A percentile compares a stretch with the other conserved stretches of the same genome.
Conservation (phyloP, 768 basidiomycete species). For the Tulasnella calospora region DNA sequence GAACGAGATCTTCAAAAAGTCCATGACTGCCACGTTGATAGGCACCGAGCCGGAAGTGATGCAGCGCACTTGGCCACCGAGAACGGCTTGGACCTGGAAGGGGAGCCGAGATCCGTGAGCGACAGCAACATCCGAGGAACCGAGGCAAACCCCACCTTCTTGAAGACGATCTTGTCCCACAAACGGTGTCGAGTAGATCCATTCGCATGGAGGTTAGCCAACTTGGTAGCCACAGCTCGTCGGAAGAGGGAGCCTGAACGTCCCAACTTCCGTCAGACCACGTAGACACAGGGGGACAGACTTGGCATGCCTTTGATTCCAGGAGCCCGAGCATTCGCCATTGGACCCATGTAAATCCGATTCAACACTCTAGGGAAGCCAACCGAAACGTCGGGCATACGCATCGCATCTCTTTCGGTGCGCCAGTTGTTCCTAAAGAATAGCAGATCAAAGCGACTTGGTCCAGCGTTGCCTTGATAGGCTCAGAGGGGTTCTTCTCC, state of each 20-base stretch:
- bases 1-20: slow-evolving; percentile 83
- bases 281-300: neutral
- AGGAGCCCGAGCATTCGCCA: slow-evolving; percentile 52
- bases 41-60: slow-evolving; percentile 84
- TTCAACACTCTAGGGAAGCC: slow-evolving; percentile 73
- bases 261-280: neutral
- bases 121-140: slow-evolving; percentile 19
- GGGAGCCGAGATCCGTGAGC: slow-evolving; percentile 22
- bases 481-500: slow-evolving; percentile 54
- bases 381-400: neutral
- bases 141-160: slow-evolving; percentile 55
- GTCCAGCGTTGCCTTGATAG: slow-evolving; percentile 46
- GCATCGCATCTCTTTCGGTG: slow-evolving; percentile 19
- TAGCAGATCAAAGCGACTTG: slow-evolving; percentile 39
- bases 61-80: slow-evolving; percentile 70
- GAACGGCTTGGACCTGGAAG: slow-evolving; percentile 63
- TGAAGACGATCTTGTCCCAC: slow-evolving; percentile 88
- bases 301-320: slow-evolving; percentile 62
- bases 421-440: slow-evolving; percentile 25
- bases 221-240: slow-evolving; percentile 70
- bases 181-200: slow-evolving; percentile 70
- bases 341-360: slow-evolving; percentile 58
- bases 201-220: slow-evolving; percentile 62
- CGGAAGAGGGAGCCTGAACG: slow-evolving; percentile 50
- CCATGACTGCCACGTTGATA: slow-evolving; percentile 74